Percentiles rank a stretch among this genome's conserved stretches.
These are phyloP conservation scores for Haplographium delicatum DNA, from an alignment of 495 filamentous ascomycete species.

Conservation along the genomic window DNA sequence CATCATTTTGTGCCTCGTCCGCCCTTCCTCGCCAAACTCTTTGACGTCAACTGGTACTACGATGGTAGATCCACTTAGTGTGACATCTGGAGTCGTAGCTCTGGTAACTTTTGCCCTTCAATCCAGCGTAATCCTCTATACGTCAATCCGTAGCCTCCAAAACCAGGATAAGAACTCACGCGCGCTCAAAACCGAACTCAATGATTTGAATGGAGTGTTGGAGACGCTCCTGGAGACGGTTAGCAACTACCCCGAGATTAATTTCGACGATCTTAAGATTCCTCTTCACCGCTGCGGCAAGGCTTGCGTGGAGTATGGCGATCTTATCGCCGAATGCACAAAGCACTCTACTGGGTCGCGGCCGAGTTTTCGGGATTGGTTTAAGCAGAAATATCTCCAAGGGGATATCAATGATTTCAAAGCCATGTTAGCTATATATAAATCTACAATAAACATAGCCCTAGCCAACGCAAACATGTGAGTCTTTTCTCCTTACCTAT, in stretches of 20 bases:
- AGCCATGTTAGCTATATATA: conserved; percentile 33
- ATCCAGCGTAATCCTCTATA: conserved; percentile 33
- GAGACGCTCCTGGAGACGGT: conserved; percentile 27
- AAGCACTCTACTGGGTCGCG: conserved; percentile 19
- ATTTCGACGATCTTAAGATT: conserved; percentile 24
- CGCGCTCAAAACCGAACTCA: conserved; percentile 37
- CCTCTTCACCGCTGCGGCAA: conserved; percentile 29
- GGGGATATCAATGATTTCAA: conserved; percentile 32
- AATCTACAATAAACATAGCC: conserved; percentile 36
- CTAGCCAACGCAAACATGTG: conserved; percentile 33
- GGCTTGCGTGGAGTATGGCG: conserved; percentile 29
- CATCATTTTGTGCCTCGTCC: too few relatives aligned
- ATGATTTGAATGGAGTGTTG: conserved; percentile 36
- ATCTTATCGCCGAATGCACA: conserved; percentile 25
- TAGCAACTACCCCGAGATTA: conserved; percentile 9
- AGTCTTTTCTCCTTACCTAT: conserved; percentile 22
- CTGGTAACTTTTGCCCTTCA: conserved; percentile 35
- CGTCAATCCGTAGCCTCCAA: conserved; percentile 37
- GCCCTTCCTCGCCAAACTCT: too few relatives aligned
- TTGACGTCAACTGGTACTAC: too few relatives aligned
- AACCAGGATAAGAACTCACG: conserved; percentile 33
- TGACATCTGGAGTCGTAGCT: conserved; percentile 16
- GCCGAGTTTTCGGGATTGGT: conserved; percentile 33
- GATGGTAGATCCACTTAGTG: conserved; percentile 18
- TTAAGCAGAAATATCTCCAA: conserved; percentile 28